Percentiles rank a stretch among this genome's conserved stretches.
Evolutionary conservation across 1,284 basidiomycete genomes (phyloP).

Genomic region (Meripilus lineatus): DNA sequence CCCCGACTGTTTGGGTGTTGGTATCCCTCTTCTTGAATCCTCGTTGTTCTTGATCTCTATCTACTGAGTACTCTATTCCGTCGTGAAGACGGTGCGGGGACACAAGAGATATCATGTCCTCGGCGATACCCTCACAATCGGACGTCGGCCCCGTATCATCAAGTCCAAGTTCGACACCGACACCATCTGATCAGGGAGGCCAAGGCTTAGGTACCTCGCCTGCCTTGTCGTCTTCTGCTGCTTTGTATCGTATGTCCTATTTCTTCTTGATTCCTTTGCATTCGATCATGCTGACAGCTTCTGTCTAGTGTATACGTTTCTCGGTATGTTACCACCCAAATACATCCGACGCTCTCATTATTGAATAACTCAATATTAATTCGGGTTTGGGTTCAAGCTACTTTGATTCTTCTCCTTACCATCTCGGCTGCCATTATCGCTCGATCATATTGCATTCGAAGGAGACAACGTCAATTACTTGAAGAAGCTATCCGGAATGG

Average conservation of each 20-base stretch:
- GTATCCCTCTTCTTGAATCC: too few relatives aligned
- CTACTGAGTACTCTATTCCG: too few relatives aligned
- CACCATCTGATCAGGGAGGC: too few relatives aligned
- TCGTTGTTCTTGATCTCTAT: too few relatives aligned
- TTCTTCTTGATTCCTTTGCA: slow-evolving; percentile 8
- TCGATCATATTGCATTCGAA: slow-evolving; percentile 53
- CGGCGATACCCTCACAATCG: too few relatives aligned
- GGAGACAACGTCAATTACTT: slow-evolving; percentile 49
- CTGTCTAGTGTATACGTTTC: slow-evolving; percentile 30
- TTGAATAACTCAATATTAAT: slow-evolving; percentile 6
- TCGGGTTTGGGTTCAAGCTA: slow-evolving; percentile 36
- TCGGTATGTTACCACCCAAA: slow-evolving; percentile 24
- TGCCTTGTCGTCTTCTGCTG: slow-evolving; percentile 19
- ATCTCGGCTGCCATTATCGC: slow-evolving; percentile 60
- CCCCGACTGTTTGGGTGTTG: too few relatives aligned
- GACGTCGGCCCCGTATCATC: background rate
- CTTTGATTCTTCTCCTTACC: slow-evolving; percentile 57
- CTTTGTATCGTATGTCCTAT: slow-evolving; percentile 20
- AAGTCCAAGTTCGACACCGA: background rate
- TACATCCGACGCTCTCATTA: too few relatives aligned
- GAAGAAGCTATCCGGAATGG: slow-evolving; percentile 61
- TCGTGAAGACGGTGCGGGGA: too few relatives aligned
- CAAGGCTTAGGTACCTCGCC: slow-evolving; percentile 1
- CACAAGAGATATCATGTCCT: too few relatives aligned
- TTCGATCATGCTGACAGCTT: slow-evolving; percentile 7